These are phyloP conservation scores for Escallonia rubra DNA, from an alignment of 129 eudicot species.

Conservation along the genomic window DNA sequence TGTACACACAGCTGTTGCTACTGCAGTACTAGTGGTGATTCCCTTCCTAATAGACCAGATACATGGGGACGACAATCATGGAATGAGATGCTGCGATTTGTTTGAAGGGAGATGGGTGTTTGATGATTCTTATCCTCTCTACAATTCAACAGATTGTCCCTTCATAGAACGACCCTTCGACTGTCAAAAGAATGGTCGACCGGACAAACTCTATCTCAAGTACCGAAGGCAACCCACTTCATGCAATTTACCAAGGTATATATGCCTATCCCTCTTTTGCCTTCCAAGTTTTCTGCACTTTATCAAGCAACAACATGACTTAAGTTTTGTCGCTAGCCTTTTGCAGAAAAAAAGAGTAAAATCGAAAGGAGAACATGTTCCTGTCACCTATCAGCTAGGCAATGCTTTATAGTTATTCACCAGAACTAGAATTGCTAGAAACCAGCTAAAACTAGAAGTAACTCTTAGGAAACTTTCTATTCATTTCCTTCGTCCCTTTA, in stretches of 20 bases:
- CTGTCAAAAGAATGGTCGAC: slow-evolving; percentile 26
- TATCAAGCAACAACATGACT: background rate
- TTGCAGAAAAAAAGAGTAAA: background rate
- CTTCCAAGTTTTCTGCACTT: background rate
- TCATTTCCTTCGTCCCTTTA: too few species aligned
- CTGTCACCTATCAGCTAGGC: background rate
- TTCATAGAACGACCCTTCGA: slow-evolving; percentile 14
- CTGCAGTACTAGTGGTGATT: background rate
- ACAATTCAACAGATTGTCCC: slow-evolving; percentile 17
- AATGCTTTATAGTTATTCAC: background rate
- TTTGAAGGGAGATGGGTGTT: slow-evolving; percentile 25
- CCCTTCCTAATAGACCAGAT: background rate
- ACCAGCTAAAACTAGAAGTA: too few species aligned
- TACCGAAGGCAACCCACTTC: slow-evolving; percentile 31
- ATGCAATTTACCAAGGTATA: slow-evolving; percentile 31
- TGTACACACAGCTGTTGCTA: background rate
- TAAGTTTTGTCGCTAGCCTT: background rate
- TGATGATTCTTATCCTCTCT: slow-evolving; percentile 21
- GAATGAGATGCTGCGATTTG: slow-evolving; percentile 1
- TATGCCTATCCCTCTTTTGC: too few species aligned
- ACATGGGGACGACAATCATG: background rate
- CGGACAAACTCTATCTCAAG: slow-evolving; percentile 22
- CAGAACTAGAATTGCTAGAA: too few species aligned
- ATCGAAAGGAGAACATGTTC: background rate
- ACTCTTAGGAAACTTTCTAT: too few species aligned